Conservation (phyloP, 208 protist genomes). For the Acanthamoeba castellanii region DNA sequence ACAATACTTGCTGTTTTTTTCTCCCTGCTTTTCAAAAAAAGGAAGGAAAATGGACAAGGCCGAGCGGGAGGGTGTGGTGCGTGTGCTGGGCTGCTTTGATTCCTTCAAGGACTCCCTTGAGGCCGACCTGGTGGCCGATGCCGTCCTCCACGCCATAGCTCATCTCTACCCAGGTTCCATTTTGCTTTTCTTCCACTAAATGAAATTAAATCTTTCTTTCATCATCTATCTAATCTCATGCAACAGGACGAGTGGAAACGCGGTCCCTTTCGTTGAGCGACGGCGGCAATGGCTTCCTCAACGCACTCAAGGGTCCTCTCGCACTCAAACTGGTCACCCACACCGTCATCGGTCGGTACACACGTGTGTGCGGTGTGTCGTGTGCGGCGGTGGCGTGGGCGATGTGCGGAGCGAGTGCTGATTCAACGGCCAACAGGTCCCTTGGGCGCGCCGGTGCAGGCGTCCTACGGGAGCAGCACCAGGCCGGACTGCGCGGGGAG, state of each 20-base stretch:
- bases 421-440: not conserved
- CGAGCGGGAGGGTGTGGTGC: not conserved
- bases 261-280: slow-evolving; percentile 65
- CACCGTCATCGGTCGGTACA: slow-evolving; percentile 45
- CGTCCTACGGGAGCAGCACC: slow-evolving; percentile 38
- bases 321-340: slow-evolving; percentile 3
- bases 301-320: slow-evolving; percentile 20
- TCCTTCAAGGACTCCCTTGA: slow-evolving; percentile 62
- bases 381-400: too few species aligned
- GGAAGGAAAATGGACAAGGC: not conserved
- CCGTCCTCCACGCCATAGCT: not conserved
- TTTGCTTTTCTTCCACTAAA: not conserved
- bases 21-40: too few species aligned
- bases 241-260: slow-evolving; percentile 4
- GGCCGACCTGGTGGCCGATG: not conserved
- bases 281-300: slow-evolving; percentile 63
- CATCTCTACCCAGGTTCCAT: not conserved
- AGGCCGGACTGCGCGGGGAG: not conserved
- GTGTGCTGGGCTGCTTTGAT: slow-evolving; percentile 66
- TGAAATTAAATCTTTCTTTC: not conserved
- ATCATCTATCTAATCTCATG: not conserved
- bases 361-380: not conserved
- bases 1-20: too few species aligned
- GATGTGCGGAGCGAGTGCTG: not conserved
- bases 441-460: not conserved